These are phyloP conservation scores for Chaetoceros muelleri DNA, from an alignment of 108 stramenopile species.

Conservation along the genomic window DNA sequence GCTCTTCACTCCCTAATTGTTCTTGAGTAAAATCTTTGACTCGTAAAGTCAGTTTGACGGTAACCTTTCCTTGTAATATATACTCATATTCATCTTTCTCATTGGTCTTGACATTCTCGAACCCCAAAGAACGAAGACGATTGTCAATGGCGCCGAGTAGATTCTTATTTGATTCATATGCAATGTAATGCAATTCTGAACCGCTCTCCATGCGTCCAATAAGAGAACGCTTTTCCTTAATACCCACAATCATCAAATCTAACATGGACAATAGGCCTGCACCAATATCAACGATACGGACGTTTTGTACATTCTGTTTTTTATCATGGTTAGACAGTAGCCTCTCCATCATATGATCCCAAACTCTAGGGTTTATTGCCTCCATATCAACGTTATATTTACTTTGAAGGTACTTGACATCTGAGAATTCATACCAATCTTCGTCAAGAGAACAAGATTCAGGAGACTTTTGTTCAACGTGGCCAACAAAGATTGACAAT, in stretches of 20 bases:
- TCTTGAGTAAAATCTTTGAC: slow-evolving; percentile 33
- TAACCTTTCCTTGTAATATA: slow-evolving; percentile 7
- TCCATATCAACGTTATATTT: slow-evolving; percentile 71
- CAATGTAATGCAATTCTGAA: slow-evolving; percentile 40
- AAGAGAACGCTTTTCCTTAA: slow-evolving; percentile 10
- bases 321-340: slow-evolving; percentile 5
- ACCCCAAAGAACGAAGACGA: slow-evolving; percentile 39
- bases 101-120: slow-evolving; percentile 10
- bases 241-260: slow-evolving; percentile 38
- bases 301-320: slow-evolving; percentile 7
- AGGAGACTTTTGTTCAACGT: slow-evolving; percentile 26
- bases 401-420: slow-evolving; percentile 51
- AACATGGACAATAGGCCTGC: slow-evolving; percentile 72
- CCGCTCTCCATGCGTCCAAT: background rate
- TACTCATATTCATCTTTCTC: slow-evolving; percentile 8
- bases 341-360: slow-evolving; percentile 34
- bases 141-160: slow-evolving; percentile 35
- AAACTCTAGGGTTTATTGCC: slow-evolving; percentile 49
- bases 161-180: slow-evolving; percentile 64
- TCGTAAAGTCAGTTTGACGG: slow-evolving; percentile 40
- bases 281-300: slow-evolving; percentile 56
- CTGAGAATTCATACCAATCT: slow-evolving; percentile 35
- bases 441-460: background rate
- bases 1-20: slow-evolving; percentile 13
- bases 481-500: slow-evolving; percentile 34